These are phyloP conservation scores for Boletus eberwhitei DNA, from an alignment of 768 basidiomycete genomes.

Conservation along the genomic window DNA sequence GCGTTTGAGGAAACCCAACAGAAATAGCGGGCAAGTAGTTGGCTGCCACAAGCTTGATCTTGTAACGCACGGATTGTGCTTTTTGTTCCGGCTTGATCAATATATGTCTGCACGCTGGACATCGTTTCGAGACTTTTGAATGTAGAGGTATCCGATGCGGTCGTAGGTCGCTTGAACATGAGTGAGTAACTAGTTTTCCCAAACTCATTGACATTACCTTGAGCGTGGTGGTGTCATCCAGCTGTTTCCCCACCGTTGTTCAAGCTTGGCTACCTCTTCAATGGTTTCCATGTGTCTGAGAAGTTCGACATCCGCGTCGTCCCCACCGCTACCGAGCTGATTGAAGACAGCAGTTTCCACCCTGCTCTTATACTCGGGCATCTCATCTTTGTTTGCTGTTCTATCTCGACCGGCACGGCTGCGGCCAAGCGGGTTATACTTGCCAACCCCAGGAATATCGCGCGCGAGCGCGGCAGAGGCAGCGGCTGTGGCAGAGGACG, in stretches of 20 bases:
- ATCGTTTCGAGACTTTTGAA: slow-evolving; percentile 94
- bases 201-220: slow-evolving; percentile 39
- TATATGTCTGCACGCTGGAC: slow-evolving; percentile 91
- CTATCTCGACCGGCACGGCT: slow-evolving; percentile 54
- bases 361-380: slow-evolving; percentile 71
- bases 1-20: slow-evolving; percentile 61
- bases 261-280: slow-evolving; percentile 63
- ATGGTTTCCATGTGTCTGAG: slow-evolving; percentile 60
- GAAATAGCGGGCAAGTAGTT: slow-evolving; percentile 90
- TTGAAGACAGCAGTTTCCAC: slow-evolving; percentile 60
- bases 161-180: slow-evolving; percentile 61
- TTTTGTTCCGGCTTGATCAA: slow-evolving; percentile 99
- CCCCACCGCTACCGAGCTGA: slow-evolving; percentile 53
- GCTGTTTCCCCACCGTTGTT: slow-evolving; percentile 78
- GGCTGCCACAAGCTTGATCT: slow-evolving; percentile 95
- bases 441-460: slow-evolving; percentile 79
- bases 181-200: not conserved
- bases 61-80: slow-evolving; percentile 89
- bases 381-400: slow-evolving; percentile 69
- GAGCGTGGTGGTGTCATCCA: slow-evolving; percentile 69
- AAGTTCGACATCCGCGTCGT: slow-evolving; percentile 68
- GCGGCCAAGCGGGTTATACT: slow-evolving; percentile 63
- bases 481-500: slow-evolving; percentile 82
- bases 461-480: slow-evolving; percentile 86
- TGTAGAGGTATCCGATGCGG: slow-evolving; percentile 90